These are phyloP conservation scores for Coprinopsis sp. DNA, from an alignment of 768 basidiomycete species.

Conservation along the genomic window DNA sequence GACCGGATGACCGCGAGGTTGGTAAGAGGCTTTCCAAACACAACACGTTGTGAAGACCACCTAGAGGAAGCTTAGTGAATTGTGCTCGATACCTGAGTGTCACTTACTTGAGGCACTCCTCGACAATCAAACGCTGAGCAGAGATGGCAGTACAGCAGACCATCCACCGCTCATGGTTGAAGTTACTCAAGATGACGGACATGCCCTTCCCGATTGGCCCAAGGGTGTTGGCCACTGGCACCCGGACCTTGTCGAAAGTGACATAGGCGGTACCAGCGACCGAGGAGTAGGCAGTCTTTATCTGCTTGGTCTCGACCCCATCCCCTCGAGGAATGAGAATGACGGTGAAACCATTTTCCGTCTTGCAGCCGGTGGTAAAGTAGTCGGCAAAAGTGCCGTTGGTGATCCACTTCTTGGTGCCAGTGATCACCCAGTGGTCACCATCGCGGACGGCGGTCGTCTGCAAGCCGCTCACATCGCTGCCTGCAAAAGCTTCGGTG, in stretches of 20 bases:
- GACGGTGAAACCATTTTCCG: constrained; percentile 73
- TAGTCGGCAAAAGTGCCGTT: constrained; percentile 84
- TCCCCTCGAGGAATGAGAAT: constrained; percentile 70
- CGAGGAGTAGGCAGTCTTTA: constrained; percentile 90
- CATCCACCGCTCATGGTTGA: constrained; percentile 92
- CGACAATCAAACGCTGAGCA: constrained; percentile 76
- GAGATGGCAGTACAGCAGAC: constrained; percentile 66
- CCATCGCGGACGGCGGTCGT: constrained; percentile 85
- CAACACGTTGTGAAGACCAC: constrained; percentile 85
- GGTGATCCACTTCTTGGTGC: constrained; percentile 97
- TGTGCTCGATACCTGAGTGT: not conserved
- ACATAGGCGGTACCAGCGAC: constrained; percentile 90
- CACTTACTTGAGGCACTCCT: constrained; percentile 81
- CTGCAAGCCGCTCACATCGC: constrained; percentile 79
- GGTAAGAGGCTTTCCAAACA: constrained; percentile 84
- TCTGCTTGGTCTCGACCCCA: constrained; percentile 75
- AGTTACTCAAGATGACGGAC: constrained; percentile 77
- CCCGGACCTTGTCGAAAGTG: constrained; percentile 75
- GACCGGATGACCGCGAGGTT: constrained; percentile 83
- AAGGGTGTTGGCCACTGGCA: constrained; percentile 83
- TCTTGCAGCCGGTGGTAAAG: constrained; percentile 75
- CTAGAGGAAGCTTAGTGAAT: constrained; percentile 29
- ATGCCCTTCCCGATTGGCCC: constrained; percentile 83
- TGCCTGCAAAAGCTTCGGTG: constrained; percentile 90
- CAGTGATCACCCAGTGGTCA: constrained; percentile 82